A percentile compares a stretch with the other conserved stretches of the same genome.
Conservation (phyloP, 1,284 basidiomycete species). For the Chalciporus sp. region DNA sequence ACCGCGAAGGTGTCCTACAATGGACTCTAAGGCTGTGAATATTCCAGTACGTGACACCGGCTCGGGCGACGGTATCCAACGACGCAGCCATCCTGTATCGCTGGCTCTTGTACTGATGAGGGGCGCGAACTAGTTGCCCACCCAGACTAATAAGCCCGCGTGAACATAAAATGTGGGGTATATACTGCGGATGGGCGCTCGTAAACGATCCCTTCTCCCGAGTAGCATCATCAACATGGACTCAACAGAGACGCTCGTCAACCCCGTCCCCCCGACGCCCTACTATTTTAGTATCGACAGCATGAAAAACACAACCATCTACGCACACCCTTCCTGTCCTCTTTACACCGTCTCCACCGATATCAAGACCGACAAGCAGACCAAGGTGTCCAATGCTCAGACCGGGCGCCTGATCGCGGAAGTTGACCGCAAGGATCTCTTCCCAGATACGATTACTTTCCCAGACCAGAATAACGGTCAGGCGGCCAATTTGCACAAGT, state of each 20-base stretch:
- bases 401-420: constrained; percentile 10
- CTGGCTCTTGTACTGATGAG: no score
- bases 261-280: constrained; percentile 1
- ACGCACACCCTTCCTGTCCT: not conserved
- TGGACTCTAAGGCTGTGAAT: no score
- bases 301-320: constrained; percentile 18
- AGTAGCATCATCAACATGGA: constrained; percentile 1
- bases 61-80: no score
- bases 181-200: no score
- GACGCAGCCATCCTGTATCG: no score
- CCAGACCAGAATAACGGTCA: not conserved
- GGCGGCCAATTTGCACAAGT: constrained; percentile 13
- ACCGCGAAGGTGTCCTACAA: no score
- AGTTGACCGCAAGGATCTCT: constrained; percentile 6
- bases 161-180: no score
- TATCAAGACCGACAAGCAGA: constrained; percentile 9
- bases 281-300: constrained; percentile 13
- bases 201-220: no score
- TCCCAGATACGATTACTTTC: constrained; percentile 18
- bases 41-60: no score
- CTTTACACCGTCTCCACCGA: constrained; percentile 15
- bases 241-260: not conserved
- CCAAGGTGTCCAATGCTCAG: constrained; percentile 10
- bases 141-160: no score
- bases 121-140: no score